phyloP scores from a whole-genome alignment of 2,329 filamentous ascomycete genomes.

The Xylariaceae sp. region DNA sequence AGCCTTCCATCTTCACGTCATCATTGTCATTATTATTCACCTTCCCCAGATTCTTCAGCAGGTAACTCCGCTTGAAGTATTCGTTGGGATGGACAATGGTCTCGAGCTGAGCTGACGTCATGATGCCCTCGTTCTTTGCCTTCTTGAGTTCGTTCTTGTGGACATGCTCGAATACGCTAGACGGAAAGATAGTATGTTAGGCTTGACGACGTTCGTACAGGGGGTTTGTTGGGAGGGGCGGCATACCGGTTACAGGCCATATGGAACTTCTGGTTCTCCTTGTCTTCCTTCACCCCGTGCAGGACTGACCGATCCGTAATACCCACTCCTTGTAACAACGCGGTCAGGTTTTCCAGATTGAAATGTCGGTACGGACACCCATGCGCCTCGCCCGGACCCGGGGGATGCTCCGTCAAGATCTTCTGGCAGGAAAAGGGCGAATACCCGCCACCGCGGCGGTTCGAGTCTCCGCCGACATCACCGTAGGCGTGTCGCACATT shows the following conservation, averaged over 20 bases:
- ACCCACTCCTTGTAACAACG: conserved; percentile 76
- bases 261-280: conserved; percentile 85
- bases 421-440: conserved; percentile 94
- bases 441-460: conserved; percentile 84
- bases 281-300: conserved; percentile 83
- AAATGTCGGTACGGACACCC: conserved; percentile 98
- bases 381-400: conserved; percentile 84
- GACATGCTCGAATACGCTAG: conserved; percentile 80
- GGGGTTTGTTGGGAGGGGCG: neutral
- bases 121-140: conserved; percentile 73
- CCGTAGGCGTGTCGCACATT: conserved; percentile 95
- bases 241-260: conserved; percentile 88
- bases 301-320: conserved; percentile 78
- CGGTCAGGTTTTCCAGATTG: conserved; percentile 79
- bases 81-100: conserved; percentile 97
- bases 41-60: conserved; percentile 77
- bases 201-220: neutral
- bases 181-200: conserved; percentile 14
- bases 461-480: conserved; percentile 90
- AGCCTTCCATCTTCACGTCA: conserved; percentile 62
- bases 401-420: conserved; percentile 85
- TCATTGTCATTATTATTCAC: conserved; percentile 48
- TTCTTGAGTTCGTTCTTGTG: conserved; percentile 79
- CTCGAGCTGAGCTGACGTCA: conserved; percentile 77
- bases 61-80: conserved; percentile 93